Evolutionary conservation across 2,329 filamentous ascomycete genomes (phyloP), one percentile per base, ranked within the genome.

Genomic region (Ophiosphaerella narmari): DNA sequence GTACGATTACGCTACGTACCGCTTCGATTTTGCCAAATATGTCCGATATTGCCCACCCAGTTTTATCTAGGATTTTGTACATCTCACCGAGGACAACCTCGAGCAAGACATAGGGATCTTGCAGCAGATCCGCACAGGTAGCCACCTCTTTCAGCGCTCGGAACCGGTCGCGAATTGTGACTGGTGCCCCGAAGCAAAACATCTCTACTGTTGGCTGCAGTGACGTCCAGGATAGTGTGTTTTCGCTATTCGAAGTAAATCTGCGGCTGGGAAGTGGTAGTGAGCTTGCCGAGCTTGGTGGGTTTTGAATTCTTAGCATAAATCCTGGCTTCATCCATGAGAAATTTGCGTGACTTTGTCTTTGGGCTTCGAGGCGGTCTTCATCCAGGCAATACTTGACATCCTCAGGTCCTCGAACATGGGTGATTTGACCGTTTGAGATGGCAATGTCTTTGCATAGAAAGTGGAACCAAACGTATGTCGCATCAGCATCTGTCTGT

Each of bases 21-120:
- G 50, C 60, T 43, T 74, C 72, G 21, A 71, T 61, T 1, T 52
- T 42, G 2, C 70, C 65, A 42, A 74, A 73, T 3, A 69, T 55
- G 6, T 62, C 59, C 0, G 64, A 52, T 0, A 73, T 50, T 4
- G 50, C 48, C 68, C 71, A 74, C 1, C 60, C 61, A 13, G 59
- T 60, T 1, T 48, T 31, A 24, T 74, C 70, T 29, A 74, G 56
- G 12, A 64, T 32, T 16, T 55, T 65, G 39, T 63, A 70, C 47
- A 74, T 59, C 12, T 68, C 62, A 4, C 71, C 67, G 2, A 73
- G 44, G 2, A 71, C 61, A 2, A 72, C 49, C 12, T 64, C 60
- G 5, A 73, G 58, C 7, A 74, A 52, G 2, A 65, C 34, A 36
- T 69, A 72, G 1, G 71, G 71, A 46, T 74, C 66, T 1, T 62